Base-by-base conservation (phyloP, 192 early-diverging fungal genomes). In the Geosiphon pyriformis region DNA sequence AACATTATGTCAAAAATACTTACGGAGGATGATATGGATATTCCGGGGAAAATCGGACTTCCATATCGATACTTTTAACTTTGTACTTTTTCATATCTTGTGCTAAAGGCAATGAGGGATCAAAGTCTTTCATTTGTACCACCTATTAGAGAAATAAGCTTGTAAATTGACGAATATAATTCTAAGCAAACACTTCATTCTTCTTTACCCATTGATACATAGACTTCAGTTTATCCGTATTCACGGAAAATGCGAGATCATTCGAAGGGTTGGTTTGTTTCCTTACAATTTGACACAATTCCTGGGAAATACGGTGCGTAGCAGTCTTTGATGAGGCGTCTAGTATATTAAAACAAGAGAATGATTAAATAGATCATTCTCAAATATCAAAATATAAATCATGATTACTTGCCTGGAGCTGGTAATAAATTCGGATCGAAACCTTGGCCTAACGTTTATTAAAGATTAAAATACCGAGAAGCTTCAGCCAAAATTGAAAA, bases 1-100 rank as follows among this genome's bases (percentile, higher is more conserved):
- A 52, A 25, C 23, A 64, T 22, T n/a, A 48, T 1, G 15, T 25
- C 1, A 33, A 23, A 47, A 31, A 37, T 53, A 48, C 65, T 57
- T 67, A 67, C 35, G 77, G 77, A 26, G 74, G 74, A 34, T 56
- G 42, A 51, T 33, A 65, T 37, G 61, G 70, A 56, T 55, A 73
- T 10, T 73, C 71, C 0, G 69, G 69, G 29, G 65, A 46, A 67
- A 73, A 73, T 59, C 72, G 37, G 23, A 73, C 65, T 55, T 73
- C 72, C 10, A 73, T 22, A 46, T 70, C 70, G n/a, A 73, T 63
- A 32, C 34, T 23, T n/a, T 72, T 73, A 27, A 64, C 56, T 15
- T 59, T 60, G 32, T 65, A 27, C 12, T 47, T 35, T 11, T 20
- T 49, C 68, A 73, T 69, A 26, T 73, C 72, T 64, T 69, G 48